A percentile compares a stretch with the other conserved stretches of the same genome.
These are phyloP conservation scores for Aquilaria yunnanensis DNA, from an alignment of 345 rosid genomes.

Conservation along the genomic window DNA sequence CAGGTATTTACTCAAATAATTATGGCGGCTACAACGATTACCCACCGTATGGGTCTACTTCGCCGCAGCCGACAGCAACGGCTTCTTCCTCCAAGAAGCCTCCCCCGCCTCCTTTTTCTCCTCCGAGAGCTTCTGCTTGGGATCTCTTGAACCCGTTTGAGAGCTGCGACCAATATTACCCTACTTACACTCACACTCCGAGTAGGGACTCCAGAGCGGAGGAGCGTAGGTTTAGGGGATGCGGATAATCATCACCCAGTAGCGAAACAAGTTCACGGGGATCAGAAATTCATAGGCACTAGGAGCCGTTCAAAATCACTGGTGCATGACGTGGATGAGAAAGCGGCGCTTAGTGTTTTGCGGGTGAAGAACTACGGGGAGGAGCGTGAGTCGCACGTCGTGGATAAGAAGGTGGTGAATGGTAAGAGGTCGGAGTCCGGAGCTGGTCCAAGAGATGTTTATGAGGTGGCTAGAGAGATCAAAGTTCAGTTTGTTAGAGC, in stretches of 20 bases:
- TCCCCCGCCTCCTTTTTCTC: constrained; percentile 71
- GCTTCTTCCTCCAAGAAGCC: constrained; percentile 43
- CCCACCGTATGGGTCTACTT: constrained; percentile 29
- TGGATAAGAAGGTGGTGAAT: constrained; percentile 71
- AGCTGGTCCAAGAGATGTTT: constrained; percentile 33
- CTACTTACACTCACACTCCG: constrained; percentile 30
- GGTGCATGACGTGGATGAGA: constrained; percentile 22
- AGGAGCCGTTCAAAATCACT: constrained; percentile 23
- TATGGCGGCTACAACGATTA: constrained; percentile 17
- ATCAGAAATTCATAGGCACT: constrained; percentile 23
- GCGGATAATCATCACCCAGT: constrained; percentile 51
- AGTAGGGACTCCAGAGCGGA: constrained; percentile 67
- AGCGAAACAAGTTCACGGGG: constrained; percentile 54
- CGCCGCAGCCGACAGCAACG: constrained; percentile 10
- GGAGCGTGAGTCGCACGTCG: constrained; percentile 63
- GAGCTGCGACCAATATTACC: constrained; percentile 35
- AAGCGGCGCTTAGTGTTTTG: constrained; percentile 11
- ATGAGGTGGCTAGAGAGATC: constrained; percentile 54
- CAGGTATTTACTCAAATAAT: constrained; percentile 22
- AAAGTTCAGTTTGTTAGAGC: constrained; percentile 61
- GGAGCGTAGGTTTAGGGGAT: constrained; percentile 88
- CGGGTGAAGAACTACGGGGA: constrained; percentile 34
- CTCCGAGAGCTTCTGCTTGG: constrained; percentile 54
- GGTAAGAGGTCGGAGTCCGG: constrained; percentile 31
- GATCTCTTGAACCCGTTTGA: constrained; percentile 64